Conservation (phyloP, 2,329 filamentous ascomycete species). For the Aspergillus sp. region DNA sequence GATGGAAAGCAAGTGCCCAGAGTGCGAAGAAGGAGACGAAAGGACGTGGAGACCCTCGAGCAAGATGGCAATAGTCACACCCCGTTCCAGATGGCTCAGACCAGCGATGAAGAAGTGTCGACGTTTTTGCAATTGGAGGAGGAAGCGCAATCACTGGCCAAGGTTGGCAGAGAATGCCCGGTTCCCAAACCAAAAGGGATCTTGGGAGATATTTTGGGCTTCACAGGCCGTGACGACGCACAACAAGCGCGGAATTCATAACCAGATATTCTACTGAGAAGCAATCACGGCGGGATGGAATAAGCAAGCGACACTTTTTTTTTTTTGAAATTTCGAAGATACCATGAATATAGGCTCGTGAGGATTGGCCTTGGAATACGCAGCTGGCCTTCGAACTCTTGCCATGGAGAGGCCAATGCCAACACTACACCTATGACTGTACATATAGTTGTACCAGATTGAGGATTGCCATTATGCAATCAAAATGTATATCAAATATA, state of each 20-base stretch:
- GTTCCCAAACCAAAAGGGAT: conserved; percentile 84
- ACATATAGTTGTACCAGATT: too few species aligned
- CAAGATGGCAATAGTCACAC: conserved; percentile 7
- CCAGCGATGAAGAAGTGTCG: conserved; percentile 38
- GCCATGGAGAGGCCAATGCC: too few species aligned
- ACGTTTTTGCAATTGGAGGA: conserved; percentile 39
- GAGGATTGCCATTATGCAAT: not conserved
- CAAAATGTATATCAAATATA: not conserved
- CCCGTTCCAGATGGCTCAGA: conserved; percentile 11
- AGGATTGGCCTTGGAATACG: too few species aligned
- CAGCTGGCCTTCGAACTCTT: too few species aligned
- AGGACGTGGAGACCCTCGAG: conserved; percentile 17
- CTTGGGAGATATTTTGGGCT: conserved; percentile 70
- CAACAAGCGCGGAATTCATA: conserved; percentile 7
- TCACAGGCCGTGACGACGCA: conserved; percentile 42
- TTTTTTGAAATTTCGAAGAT: too few species aligned
- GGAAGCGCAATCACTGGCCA: conserved; percentile 35
- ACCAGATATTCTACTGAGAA: not conserved
- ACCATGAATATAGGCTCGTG: too few species aligned
- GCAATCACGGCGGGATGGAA: not conserved
- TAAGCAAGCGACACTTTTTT: too few species aligned
- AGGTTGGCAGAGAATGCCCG: conserved; percentile 70
- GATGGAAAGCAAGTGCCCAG: conserved; percentile 41
- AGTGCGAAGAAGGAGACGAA: conserved; percentile 32
- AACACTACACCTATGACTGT: too few species aligned